A percentile compares a stretch with the other conserved stretches of the same genome.
Conservation (phyloP, 2,329 filamentous ascomycete species). For the Fusarium tuaranense region DNA sequence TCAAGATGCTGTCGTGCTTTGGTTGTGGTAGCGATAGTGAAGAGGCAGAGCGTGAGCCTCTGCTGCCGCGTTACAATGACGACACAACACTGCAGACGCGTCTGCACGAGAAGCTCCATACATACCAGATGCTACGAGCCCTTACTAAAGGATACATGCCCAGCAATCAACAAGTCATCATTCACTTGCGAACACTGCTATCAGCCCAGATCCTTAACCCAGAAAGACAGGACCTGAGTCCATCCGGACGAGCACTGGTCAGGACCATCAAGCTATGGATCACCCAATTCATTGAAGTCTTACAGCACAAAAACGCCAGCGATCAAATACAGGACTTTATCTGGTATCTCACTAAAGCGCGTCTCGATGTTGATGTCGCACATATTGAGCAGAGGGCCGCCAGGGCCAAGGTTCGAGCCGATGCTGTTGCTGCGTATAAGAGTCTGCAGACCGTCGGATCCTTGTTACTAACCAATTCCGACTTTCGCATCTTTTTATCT, state of each 20-base stretch:
- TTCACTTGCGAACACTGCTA: slow-evolving; percentile 83
- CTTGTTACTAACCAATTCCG: slow-evolving; percentile 88
- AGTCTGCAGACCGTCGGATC: slow-evolving; percentile 87
- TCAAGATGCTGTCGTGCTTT: slow-evolving; percentile 72
- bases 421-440: slow-evolving; percentile 67
- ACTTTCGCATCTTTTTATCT: slow-evolving; percentile 87
- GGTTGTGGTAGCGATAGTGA: slow-evolving; percentile 62
- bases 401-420: slow-evolving; percentile 48
- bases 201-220: slow-evolving; percentile 83
- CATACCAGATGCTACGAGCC: slow-evolving; percentile 90
- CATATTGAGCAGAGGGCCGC: slow-evolving; percentile 45
- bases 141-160: slow-evolving; percentile 90
- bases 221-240: slow-evolving; percentile 75
- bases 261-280: slow-evolving; percentile 80
- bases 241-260: slow-evolving; percentile 79
- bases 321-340: slow-evolving; percentile 94
- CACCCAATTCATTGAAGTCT: slow-evolving; percentile 81
- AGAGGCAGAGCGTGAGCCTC: slow-evolving; percentile 77
- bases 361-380: slow-evolving; percentile 58
- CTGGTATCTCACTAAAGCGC: slow-evolving; percentile 84
- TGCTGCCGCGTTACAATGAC: slow-evolving; percentile 85
- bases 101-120: slow-evolving; percentile 90
- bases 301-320: slow-evolving; percentile 83
- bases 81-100: slow-evolving; percentile 82
- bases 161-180: slow-evolving; percentile 84